Conservation (phyloP, 2,329 filamentous ascomycete species). For the Claviceps sp. region DNA sequence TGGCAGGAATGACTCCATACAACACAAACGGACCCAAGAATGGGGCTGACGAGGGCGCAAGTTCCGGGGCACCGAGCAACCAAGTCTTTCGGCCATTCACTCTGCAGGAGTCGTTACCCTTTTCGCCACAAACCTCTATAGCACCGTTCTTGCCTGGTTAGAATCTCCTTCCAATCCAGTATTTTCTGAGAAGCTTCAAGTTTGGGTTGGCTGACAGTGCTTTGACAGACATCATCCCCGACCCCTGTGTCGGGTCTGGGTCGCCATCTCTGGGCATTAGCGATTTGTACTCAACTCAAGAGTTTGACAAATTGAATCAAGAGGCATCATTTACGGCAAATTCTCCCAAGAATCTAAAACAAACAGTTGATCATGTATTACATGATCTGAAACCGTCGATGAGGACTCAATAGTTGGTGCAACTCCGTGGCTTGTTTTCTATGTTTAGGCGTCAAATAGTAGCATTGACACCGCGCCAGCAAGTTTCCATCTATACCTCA, state of each 20-base stretch:
- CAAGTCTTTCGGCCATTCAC: conserved; percentile 36
- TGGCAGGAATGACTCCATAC: conserved; percentile 18
- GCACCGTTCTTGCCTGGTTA: conserved; percentile 65
- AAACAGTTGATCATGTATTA: conserved; percentile 60
- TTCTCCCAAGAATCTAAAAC: conserved; percentile 52
- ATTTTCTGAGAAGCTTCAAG: background rate
- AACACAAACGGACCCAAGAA: conserved; percentile 20
- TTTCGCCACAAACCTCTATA: conserved; percentile 68
- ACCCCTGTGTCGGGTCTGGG: conserved; percentile 45
- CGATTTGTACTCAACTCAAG: conserved; percentile 35
- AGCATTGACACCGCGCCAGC: conserved; percentile 20
- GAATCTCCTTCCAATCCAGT: conserved; percentile 9
- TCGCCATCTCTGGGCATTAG: conserved; percentile 37
- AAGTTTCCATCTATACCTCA: conserved; percentile 32
- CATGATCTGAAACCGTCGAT: conserved; percentile 60
- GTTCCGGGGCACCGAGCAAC: conserved; percentile 12
- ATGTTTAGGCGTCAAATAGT: background rate
- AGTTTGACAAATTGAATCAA: conserved; percentile 56
- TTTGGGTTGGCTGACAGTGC: background rate
- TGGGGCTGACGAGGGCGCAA: conserved; percentile 17
- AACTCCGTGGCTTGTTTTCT: background rate
- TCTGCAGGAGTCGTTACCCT: conserved; percentile 67
- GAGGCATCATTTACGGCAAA: conserved; percentile 48
- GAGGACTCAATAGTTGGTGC: conserved; percentile 51
- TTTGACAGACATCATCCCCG: conserved; percentile 47